Evolutionary conservation across 495 filamentous ascomycete species (phyloP).

Genomic region (Daldinia loculata): DNA sequence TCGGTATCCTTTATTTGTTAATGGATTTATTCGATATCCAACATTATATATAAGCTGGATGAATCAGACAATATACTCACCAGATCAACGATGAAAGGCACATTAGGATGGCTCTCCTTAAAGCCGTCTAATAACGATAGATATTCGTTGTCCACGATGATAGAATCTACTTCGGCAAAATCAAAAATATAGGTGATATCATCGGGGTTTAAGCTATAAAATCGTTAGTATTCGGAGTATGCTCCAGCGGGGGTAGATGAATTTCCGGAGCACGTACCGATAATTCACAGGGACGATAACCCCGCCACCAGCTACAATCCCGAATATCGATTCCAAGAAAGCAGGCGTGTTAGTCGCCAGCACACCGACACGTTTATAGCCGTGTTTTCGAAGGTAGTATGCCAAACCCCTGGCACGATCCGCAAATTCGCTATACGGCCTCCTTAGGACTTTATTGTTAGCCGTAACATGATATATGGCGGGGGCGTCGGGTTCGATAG

Average conservation of each 20-base stretch:
- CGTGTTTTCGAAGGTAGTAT: constrained; percentile 80
- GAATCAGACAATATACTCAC: constrained; percentile 37
- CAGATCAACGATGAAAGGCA: constrained; percentile 77
- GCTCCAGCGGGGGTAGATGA: not conserved
- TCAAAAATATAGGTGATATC: constrained; percentile 91
- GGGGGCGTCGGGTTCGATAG: constrained; percentile 86
- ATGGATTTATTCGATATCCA: not conserved
- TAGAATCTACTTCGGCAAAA: constrained; percentile 84
- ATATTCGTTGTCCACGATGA: constrained; percentile 88
- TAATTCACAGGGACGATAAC: constrained; percentile 91
- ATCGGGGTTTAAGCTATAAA: constrained; percentile 74
- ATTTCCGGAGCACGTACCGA: constrained; percentile 38
- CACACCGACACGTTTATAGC: constrained; percentile 76
- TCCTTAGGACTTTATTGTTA: constrained; percentile 72
- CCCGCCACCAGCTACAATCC: constrained; percentile 83
- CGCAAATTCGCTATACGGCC: constrained; percentile 81
- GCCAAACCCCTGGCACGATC: constrained; percentile 86
- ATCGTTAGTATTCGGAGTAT: constrained; percentile 6
- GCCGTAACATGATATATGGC: constrained; percentile 90
- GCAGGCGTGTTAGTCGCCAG: constrained; percentile 92
- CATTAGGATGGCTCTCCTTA: constrained; percentile 60
- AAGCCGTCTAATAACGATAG: constrained; percentile 72
- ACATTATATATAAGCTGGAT: not conserved
- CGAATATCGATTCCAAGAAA: constrained; percentile 90
- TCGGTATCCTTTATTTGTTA: constrained; percentile 70